A percentile compares a stretch with the other conserved stretches of the same genome.
Evolutionary conservation across 495 filamentous ascomycete genomes (phyloP).

Genomic region (Hyaloscypha finlandica): DNA sequence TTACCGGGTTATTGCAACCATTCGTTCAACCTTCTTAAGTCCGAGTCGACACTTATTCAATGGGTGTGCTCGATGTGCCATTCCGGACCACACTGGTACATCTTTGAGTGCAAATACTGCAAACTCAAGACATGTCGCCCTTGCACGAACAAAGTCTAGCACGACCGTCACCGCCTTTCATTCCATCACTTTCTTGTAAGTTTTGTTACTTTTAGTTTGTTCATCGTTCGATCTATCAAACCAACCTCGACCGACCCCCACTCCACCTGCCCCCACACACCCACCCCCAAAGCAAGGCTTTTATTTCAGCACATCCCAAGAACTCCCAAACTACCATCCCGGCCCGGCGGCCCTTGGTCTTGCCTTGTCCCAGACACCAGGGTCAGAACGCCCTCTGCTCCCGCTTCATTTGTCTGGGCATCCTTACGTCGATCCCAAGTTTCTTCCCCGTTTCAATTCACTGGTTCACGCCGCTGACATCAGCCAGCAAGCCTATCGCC

Average conservation of each 20-base stretch:
- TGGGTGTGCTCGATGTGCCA: constrained; percentile 80
- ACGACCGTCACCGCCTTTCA: not conserved
- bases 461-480: not conserved
- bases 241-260: not conserved
- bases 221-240: not conserved
- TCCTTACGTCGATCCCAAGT: not conserved
- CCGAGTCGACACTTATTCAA: constrained; percentile 69
- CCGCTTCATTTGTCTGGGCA: not conserved
- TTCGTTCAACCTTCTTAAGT: constrained; percentile 76
- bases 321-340: no score
- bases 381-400: no score
- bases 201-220: not conserved
- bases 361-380: no score
- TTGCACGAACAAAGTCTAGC: constrained; percentile 50
- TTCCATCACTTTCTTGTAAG: not conserved
- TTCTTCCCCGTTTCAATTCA: not conserved
- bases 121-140: constrained; percentile 72
- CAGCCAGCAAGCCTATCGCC: not conserved
- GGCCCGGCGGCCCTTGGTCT: no score
- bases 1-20: constrained; percentile 65
- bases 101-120: constrained; percentile 79
- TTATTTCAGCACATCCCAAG: no score
- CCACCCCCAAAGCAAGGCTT: no score
- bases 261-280: not conserved
- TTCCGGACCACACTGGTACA: constrained; percentile 78